phyloP scores from a whole-genome alignment of 495 filamentous ascomycete species.

The Penicillium robsamsonii region DNA sequence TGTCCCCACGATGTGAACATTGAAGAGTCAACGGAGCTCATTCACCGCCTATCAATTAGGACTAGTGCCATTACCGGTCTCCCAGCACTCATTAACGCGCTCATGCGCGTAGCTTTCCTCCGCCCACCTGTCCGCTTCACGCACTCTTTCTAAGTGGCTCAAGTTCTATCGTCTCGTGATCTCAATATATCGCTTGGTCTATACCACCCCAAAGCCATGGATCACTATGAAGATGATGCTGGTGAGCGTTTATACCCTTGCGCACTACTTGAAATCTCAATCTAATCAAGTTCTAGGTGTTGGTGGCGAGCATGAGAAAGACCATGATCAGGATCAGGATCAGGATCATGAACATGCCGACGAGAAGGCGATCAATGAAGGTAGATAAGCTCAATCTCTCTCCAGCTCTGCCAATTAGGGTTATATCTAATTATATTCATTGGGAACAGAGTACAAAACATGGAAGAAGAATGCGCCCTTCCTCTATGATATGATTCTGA shows the following conservation, averaged over 20 bases:
- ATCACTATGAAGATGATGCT: slow-evolving; percentile 42
- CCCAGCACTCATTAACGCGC: slow-evolving; percentile 41
- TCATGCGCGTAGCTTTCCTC: slow-evolving; percentile 31
- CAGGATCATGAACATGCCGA: slow-evolving; percentile 74
- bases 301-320: slow-evolving; percentile 55
- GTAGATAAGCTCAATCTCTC: slow-evolving; percentile 38
- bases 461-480: slow-evolving; percentile 99
- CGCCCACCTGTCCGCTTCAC: slow-evolving; percentile 21
- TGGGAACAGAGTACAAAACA: slow-evolving; percentile 84
- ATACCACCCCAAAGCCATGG: slow-evolving; percentile 27
- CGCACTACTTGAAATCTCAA: slow-evolving; percentile 15
- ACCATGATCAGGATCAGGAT: slow-evolving; percentile 57
- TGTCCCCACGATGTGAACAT: slow-evolving; percentile 11
- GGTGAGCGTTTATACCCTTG: slow-evolving; percentile 15
- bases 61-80: slow-evolving; percentile 20
- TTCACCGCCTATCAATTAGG: slow-evolving; percentile 15
- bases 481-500: slow-evolving; percentile 94
- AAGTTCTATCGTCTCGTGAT: slow-evolving; percentile 1
- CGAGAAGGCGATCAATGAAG: slow-evolving; percentile 92
- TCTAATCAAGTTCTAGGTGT: slow-evolving; percentile 26
- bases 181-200: slow-evolving; percentile 4
- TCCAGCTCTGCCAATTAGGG: background rate
- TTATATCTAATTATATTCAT: slow-evolving; percentile 3
- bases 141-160: background rate
- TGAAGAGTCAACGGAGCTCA: slow-evolving; percentile 29